These are phyloP conservation scores for Flaveria robusta DNA, from an alignment of 129 eudicot species.

Conservation along the genomic window DNA sequence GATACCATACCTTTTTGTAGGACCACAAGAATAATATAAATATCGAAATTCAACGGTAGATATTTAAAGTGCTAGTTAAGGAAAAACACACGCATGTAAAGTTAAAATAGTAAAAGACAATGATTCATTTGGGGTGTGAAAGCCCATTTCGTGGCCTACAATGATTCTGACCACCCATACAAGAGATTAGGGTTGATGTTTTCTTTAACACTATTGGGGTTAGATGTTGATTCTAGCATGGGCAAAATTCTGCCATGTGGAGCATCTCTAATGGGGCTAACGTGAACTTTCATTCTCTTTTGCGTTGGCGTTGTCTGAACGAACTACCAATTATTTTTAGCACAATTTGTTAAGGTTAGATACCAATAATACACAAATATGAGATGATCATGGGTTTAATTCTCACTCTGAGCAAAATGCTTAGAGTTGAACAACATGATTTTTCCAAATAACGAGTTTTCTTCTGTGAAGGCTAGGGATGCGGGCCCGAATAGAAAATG, in stretches of 20 bases:
- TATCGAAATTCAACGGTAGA: not conserved
- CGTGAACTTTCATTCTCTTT: too few relatives aligned
- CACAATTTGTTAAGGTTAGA: too few relatives aligned
- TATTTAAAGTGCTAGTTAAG: not conserved
- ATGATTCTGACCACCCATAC: not conserved
- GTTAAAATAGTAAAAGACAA: not conserved
- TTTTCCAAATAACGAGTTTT: too few relatives aligned
- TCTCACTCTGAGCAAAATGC: too few relatives aligned
- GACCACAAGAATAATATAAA: not conserved
- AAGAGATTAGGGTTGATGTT: not conserved
- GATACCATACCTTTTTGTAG: not conserved
- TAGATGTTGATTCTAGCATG: not conserved
- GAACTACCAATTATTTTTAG: too few relatives aligned
- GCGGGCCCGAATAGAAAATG: too few relatives aligned
- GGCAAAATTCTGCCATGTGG: not conserved
- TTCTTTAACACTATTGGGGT: not conserved
- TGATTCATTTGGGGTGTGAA: not conserved
- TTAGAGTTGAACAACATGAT: too few relatives aligned
- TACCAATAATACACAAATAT: too few relatives aligned
- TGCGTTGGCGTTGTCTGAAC: too few relatives aligned
- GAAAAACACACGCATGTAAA: not conserved
- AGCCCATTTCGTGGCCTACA: conserved; percentile 4
- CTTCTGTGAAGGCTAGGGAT: too few relatives aligned
- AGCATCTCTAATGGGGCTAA: too few relatives aligned
- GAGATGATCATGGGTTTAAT: too few relatives aligned